Evolutionary conservation across 2,329 filamentous ascomycete species (phyloP).

Genomic region (Diaporthe longicolla): DNA sequence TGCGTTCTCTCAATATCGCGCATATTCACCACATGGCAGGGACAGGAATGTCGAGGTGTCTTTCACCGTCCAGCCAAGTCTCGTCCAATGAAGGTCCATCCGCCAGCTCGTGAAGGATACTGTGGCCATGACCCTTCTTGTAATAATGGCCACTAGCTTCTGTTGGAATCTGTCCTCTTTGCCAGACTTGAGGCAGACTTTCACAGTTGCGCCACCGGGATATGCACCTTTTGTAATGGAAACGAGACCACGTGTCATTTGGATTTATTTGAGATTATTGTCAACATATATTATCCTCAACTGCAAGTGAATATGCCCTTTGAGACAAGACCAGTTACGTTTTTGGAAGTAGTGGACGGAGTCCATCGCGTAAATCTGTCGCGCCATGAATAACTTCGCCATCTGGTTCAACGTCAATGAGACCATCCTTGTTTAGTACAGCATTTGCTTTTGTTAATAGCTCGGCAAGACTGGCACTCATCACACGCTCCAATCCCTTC

Average conservation of each 20-base stretch:
- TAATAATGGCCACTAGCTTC: too few species aligned
- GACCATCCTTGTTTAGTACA: conserved; percentile 1
- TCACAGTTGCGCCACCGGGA: not conserved
- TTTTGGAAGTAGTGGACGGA: not conserved
- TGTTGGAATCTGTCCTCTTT: too few species aligned
- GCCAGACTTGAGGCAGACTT: too few species aligned
- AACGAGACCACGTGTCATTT: not conserved
- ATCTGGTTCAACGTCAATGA: not conserved
- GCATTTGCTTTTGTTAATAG: not conserved
- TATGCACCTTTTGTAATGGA: too few species aligned
- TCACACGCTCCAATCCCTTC: not conserved
- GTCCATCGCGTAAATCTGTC: not conserved
- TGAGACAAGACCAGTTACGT: not conserved
- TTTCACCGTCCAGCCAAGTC: too few species aligned
- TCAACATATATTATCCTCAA: not conserved
- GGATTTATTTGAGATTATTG: not conserved
- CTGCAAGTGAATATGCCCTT: not conserved
- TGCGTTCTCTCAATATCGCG: too few species aligned
- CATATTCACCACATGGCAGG: too few species aligned
- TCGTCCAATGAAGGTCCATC: too few species aligned
- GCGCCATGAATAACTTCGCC: not conserved
- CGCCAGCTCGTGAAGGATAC: too few species aligned
- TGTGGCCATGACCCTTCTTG: too few species aligned
- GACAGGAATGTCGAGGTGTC: too few species aligned
- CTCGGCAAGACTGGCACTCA: not conserved